A percentile compares a stretch with the other conserved stretches of the same genome.
Conservation (phyloP, 2,329 filamentous ascomycete species). For the Clarireedia sp. region DNA sequence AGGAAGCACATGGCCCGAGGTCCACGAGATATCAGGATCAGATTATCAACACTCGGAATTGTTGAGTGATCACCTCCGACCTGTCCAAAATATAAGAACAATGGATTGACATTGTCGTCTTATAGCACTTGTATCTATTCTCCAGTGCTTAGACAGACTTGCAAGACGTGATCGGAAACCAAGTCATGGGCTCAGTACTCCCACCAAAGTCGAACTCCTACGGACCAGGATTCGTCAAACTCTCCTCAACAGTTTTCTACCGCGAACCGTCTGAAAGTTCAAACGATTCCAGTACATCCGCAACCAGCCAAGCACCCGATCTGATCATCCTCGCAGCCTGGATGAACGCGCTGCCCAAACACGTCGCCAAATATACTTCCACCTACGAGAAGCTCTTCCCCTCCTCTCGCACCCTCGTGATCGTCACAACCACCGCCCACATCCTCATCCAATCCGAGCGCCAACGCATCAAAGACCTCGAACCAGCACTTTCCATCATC, state of each 20-base stretch:
- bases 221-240: not conserved
- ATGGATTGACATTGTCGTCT: too few relatives aligned
- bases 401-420: not conserved
- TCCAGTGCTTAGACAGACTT: too few relatives aligned
- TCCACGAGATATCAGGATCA: too few relatives aligned
- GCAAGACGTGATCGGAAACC: not conserved
- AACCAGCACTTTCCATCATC: not conserved
- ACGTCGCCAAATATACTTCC: not conserved
- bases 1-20: too few relatives aligned
- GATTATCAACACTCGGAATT: too few relatives aligned
- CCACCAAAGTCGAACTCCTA: not conserved
- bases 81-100: too few relatives aligned
- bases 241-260: not conserved
- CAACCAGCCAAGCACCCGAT: not conserved
- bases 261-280: not conserved
- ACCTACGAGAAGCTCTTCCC: not conserved
- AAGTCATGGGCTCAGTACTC: not conserved
- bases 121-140: too few relatives aligned
- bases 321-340: not conserved
- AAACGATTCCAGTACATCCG: not conserved
- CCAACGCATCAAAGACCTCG: not conserved
- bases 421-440: not conserved
- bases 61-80: too few relatives aligned
- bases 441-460: not conserved
- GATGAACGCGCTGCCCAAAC: not conserved